Evolutionary conservation across 495 filamentous ascomycete species (phyloP).

Genomic region (Niebla homalea): DNA sequence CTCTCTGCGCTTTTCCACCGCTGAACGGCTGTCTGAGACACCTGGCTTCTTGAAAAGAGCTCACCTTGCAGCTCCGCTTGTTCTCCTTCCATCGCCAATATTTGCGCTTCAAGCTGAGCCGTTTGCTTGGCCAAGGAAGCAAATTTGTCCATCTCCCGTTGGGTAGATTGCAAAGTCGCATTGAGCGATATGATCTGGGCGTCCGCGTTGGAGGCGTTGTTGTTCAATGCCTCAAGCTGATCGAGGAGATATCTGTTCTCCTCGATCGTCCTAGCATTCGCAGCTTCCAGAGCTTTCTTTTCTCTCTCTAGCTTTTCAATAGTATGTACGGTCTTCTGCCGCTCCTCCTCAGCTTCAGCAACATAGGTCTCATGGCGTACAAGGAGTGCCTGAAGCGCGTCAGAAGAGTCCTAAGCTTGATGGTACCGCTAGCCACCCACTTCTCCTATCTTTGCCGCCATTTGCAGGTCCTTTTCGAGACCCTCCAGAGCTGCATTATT

Average conservation of each 20-base stretch:
- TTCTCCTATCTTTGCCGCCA: constrained; percentile 78
- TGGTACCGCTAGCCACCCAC: constrained; percentile 32
- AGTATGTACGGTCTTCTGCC: constrained; percentile 49
- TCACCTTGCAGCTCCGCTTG: constrained; percentile 56
- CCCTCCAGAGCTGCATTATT: constrained; percentile 65
- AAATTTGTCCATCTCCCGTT: constrained; percentile 61
- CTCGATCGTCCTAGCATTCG: constrained; percentile 58
- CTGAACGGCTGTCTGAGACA: constrained; percentile 60
- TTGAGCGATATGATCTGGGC: constrained; percentile 57
- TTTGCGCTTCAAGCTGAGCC: constrained; percentile 61
- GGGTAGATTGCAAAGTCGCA: constrained; percentile 56
- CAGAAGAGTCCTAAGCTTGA: not conserved
- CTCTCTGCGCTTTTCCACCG: constrained; percentile 75
- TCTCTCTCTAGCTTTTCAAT: constrained; percentile 68
- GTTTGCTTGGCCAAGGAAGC: constrained; percentile 60
- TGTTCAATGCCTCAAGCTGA: constrained; percentile 72
- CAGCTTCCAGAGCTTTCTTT: constrained; percentile 56
- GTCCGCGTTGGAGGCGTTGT: constrained; percentile 60
- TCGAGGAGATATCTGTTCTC: constrained; percentile 69
- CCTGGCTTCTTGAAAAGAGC: constrained; percentile 49
- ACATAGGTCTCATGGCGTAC: constrained; percentile 88
- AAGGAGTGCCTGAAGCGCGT: constrained; percentile 67
- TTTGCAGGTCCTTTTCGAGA: constrained; percentile 74
- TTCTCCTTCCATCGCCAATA: constrained; percentile 66
- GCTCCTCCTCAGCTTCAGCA: constrained; percentile 74